These are phyloP conservation scores for Paramecium caudatum DNA, from an alignment of 73 alveolate species.

Conservation along the genomic window DNA sequence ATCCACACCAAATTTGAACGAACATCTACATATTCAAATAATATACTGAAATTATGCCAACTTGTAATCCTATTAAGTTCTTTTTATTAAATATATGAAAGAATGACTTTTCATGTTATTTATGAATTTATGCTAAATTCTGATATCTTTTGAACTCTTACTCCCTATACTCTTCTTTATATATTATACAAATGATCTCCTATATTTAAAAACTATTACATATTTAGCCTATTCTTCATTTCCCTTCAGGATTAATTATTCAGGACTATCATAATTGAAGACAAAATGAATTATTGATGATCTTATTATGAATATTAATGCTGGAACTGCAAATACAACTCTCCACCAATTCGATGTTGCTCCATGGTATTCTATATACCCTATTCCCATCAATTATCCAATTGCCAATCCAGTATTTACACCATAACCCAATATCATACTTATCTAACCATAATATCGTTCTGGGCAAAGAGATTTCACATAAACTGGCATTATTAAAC, in stretches of 20 bases:
- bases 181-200: not conserved
- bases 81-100: not conserved
- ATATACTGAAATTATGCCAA: constrained; percentile 14
- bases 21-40: constrained; percentile 6
- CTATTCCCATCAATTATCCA: constrained; percentile 68
- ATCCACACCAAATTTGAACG: constrained; percentile 65
- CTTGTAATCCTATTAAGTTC: constrained; percentile 5
- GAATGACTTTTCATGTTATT: not conserved
- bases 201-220: not conserved
- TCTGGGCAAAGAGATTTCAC: constrained; percentile 51
- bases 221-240: constrained; percentile 27
- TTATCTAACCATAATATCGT: constrained; percentile 6
- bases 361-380: not conserved
- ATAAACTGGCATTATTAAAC: constrained; percentile 28
- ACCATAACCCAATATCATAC: constrained; percentile 54
- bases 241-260: constrained; percentile 29
- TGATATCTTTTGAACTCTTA: not conserved
- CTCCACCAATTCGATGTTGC: constrained; percentile 55
- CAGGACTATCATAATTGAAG: constrained; percentile 61
- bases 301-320: constrained; percentile 4
- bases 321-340: constrained; percentile 57
- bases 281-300: not conserved
- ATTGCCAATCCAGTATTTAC: constrained; percentile 53
- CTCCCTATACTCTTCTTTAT: constrained; percentile 14
- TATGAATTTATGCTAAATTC: not conserved